Evolutionary conservation across 768 basidiomycete genomes (phyloP).

Genomic region (Vishniacozyma victoriae): DNA sequence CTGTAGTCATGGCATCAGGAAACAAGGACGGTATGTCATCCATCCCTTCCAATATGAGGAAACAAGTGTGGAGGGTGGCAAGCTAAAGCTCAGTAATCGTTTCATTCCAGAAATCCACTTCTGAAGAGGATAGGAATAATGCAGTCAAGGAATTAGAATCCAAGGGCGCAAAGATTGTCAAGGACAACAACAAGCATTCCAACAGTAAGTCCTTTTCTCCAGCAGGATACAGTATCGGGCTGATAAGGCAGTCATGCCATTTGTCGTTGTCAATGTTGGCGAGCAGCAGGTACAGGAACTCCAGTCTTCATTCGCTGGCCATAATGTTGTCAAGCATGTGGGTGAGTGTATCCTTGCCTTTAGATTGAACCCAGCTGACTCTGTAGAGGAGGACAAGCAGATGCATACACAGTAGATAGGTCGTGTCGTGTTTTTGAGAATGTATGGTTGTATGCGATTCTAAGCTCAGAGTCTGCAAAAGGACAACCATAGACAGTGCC

Average conservation of each 20-base stretch:
- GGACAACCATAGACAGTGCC: too few species aligned
- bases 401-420: not conserved
- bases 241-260: constrained; percentile 30
- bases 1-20: not conserved
- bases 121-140: constrained; percentile 27
- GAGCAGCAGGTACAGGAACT: constrained; percentile 23
- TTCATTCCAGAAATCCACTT: constrained; percentile 33
- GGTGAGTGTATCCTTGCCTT: constrained; percentile 63
- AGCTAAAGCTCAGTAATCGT: constrained; percentile 22
- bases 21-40: constrained; percentile 3
- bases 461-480: too few species aligned
- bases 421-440: too few species aligned
- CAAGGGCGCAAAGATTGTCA: constrained; percentile 23
- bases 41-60: not conserved
- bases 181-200: constrained; percentile 28
- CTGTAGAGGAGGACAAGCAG: not conserved
- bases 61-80: too few species aligned
- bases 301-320: constrained; percentile 42
- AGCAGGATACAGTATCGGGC: not conserved
- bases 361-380: constrained; percentile 11
- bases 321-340: constrained; percentile 69
- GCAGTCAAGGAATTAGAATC: constrained; percentile 21
- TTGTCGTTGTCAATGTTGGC: constrained; percentile 24
- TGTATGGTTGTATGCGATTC: too few species aligned
- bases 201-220: constrained; percentile 17